Evolutionary conservation across 495 filamentous ascomycete species (phyloP).

Genomic region (Penicillium coprophilum): DNA sequence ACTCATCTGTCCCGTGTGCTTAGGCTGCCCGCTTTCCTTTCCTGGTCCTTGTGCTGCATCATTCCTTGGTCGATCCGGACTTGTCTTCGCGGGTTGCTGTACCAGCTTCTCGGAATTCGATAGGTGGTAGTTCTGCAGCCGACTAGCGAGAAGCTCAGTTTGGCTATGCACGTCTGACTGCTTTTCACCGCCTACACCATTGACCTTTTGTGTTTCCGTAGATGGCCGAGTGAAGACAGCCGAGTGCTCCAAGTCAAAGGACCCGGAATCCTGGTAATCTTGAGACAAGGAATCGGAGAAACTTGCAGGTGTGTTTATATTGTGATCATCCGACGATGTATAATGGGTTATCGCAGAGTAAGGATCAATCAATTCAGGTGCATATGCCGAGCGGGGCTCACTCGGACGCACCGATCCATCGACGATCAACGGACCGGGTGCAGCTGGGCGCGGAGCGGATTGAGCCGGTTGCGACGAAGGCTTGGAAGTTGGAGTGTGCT

Average conservation of each 20-base stretch:
- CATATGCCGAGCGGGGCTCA: conserved; percentile 31
- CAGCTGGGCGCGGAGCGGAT: conserved; percentile 26
- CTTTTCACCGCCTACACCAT: conserved; percentile 19
- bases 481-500: conserved; percentile 22
- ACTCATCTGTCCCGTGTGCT: conserved; percentile 27
- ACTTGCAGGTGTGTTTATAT: conserved; percentile 43
- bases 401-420: conserved; percentile 45
- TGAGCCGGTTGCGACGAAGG: conserved; percentile 25
- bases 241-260: conserved; percentile 39
- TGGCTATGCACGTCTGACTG: conserved; percentile 22
- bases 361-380: conserved; percentile 32
- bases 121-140: conserved; percentile 41
- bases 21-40: conserved; percentile 34
- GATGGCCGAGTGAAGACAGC: conserved; percentile 31
- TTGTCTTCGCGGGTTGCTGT: conserved; percentile 31
- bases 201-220: conserved; percentile 27
- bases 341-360: conserved; percentile 36
- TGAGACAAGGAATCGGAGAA: conserved; percentile 45
- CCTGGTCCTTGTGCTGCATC: conserved; percentile 16
- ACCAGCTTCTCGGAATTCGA: conserved; percentile 38
- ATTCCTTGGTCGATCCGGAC: conserved; percentile 32
- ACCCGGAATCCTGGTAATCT: conserved; percentile 39
- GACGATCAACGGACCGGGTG: conserved; percentile 41
- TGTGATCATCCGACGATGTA: conserved; percentile 45
- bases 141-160: conserved; percentile 38